Percentiles rank a stretch among this genome's conserved stretches.
Conservation (phyloP, 306 rosid genomes). For the Vicia villosa region DNA sequence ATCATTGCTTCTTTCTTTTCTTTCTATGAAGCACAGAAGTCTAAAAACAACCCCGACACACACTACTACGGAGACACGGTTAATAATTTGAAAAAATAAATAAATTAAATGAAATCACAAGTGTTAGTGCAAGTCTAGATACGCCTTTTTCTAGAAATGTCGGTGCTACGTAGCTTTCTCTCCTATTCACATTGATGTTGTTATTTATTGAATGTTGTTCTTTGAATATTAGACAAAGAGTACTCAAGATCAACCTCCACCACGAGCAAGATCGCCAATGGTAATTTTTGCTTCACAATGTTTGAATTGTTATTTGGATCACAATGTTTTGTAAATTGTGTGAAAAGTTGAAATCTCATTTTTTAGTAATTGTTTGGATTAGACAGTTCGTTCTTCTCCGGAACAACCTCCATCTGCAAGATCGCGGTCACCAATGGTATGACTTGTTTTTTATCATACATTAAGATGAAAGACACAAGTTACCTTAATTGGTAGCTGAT, state of each 20-base stretch:
- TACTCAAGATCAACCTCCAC: constrained; percentile 39
- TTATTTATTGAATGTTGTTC: neutral
- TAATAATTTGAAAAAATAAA: no score
- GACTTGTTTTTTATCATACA: neutral
- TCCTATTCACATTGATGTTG: neutral
- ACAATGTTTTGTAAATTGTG: neutral
- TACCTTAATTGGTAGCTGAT: no score
- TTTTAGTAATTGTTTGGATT: neutral
- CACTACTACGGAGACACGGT: no score
- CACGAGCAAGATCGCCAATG: constrained; percentile 43
- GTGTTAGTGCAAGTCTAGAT: no score
- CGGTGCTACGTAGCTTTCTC: no score
- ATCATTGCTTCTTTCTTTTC: no score
- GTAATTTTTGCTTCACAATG: constrained; percentile 26
- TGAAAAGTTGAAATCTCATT: constrained; percentile 6
- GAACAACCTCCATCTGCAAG: constrained; percentile 45
- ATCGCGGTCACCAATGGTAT: constrained; percentile 46
- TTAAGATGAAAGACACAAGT: no score
- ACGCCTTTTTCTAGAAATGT: no score
- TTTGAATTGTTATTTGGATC: constrained; percentile 9
- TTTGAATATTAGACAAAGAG: constrained; percentile 35
- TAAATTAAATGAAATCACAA: no score
- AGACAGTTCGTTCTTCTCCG: constrained; percentile 42
- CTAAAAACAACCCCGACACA: no score
- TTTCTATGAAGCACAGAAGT: no score